Conservation (phyloP, 176 grass and related monocot genomes). For the Sorghum bicolor region Sorghum_bicolor_NCBIv3 NC_012871.2:37089501-37090000, state of each 20-base stretch:
- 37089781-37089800: neutral
- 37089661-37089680: neutral
- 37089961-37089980: neutral
- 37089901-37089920: neutral
- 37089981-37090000: neutral
- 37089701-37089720: neutral
- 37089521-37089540: too few relatives aligned
- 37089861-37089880: neutral
- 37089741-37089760: neutral
- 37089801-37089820: neutral
- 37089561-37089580: neutral
- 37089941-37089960: neutral
- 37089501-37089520: too few relatives aligned
- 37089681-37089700: neutral
- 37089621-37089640: neutral
- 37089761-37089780: neutral
- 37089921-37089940: neutral
- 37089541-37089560: too few relatives aligned
- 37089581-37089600: neutral
- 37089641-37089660: neutral
- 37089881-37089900: neutral
- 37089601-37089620: neutral
- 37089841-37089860: neutral
- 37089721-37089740: neutral
- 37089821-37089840: neutral